These are phyloP conservation scores for Pseudocercospora crystallina DNA, from an alignment of 2,329 filamentous ascomycete genomes.

Conservation along the genomic window DNA sequence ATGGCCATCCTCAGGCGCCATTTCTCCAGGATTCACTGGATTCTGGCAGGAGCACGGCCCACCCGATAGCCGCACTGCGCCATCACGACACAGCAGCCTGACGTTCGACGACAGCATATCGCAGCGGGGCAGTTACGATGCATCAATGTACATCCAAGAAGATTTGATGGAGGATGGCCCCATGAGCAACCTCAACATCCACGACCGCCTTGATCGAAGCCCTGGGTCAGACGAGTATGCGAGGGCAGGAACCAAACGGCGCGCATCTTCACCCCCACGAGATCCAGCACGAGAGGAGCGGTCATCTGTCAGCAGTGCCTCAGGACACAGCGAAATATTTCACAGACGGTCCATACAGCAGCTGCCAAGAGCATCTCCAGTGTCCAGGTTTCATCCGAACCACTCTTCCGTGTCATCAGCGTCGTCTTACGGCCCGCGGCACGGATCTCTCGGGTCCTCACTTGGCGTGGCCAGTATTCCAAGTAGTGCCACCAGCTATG, in stretches of 20 bases:
- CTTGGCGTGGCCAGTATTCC: slow-evolving; percentile 57
- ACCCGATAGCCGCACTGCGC: slow-evolving; percentile 23
- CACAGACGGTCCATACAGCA: slow-evolving; percentile 58
- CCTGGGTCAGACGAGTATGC: slow-evolving; percentile 46
- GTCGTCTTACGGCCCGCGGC: slow-evolving; percentile 61
- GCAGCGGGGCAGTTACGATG: slow-evolving; percentile 63
- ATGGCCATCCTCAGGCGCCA: slow-evolving; percentile 43
- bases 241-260: slow-evolving; percentile 61
- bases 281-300: slow-evolving; percentile 53
- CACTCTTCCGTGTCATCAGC: slow-evolving; percentile 65
- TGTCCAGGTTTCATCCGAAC: slow-evolving; percentile 55
- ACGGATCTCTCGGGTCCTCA: slow-evolving; percentile 63
- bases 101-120: slow-evolving; percentile 48
- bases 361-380: slow-evolving; percentile 55
- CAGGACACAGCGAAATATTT: slow-evolving; percentile 49
- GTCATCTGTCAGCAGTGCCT: slow-evolving; percentile 44
- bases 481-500: slow-evolving; percentile 66
- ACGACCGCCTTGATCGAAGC: slow-evolving; percentile 49
- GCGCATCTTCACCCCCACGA: slow-evolving; percentile 63
- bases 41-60: slow-evolving; percentile 41
- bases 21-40: slow-evolving; percentile 47
- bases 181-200: slow-evolving; percentile 53
- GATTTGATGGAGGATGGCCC: slow-evolving; percentile 55
- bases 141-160: slow-evolving; percentile 54
- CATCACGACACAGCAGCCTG: slow-evolving; percentile 42